These are phyloP conservation scores for Globisporangium acanthophoron DNA, from an alignment of 352 stramenopile genomes.

Conservation along the genomic window DNA sequence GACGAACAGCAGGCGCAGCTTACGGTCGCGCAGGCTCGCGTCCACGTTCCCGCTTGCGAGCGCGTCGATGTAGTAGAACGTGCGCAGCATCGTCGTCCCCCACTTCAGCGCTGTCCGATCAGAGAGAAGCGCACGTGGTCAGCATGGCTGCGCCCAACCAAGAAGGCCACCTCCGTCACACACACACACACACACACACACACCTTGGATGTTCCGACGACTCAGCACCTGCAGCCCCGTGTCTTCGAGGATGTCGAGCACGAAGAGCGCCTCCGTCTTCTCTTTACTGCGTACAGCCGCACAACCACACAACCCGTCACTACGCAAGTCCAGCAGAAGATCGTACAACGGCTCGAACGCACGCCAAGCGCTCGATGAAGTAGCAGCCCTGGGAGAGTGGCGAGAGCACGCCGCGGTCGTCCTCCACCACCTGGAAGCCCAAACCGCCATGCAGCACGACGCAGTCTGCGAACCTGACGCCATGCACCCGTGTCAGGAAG, in stretches of 20 bases:
- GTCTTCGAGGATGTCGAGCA: conserved; percentile 65
- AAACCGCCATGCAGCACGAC: conserved; percentile 66
- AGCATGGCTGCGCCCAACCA: no score
- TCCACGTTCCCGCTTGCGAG: conserved; percentile 47
- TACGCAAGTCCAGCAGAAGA: background rate
- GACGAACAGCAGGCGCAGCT: conserved; percentile 61
- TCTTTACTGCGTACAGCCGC: conserved; percentile 36
- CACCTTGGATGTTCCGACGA: conserved; percentile 70
- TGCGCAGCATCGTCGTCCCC: conserved; percentile 69
- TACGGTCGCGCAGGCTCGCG: conserved; percentile 55
- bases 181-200: background rate
- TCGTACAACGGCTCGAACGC: background rate
- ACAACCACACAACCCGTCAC: background rate
- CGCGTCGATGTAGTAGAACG: conserved; percentile 79
- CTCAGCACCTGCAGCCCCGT: conserved; percentile 72
- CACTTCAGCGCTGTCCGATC: conserved; percentile 57
- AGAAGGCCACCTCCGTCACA: background rate
- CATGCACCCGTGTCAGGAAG: background rate
- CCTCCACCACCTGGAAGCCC: conserved; percentile 63
- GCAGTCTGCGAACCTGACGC: conserved; percentile 46
- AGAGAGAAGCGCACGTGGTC: background rate
- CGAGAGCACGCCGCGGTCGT: conserved; percentile 37
- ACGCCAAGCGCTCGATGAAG: conserved; percentile 78
- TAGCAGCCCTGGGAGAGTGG: conserved; percentile 65
- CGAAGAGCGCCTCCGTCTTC: conserved; percentile 62